These are phyloP conservation scores for Meyerozyma athensensis DNA, from an alignment of 1,139 yeast species.

Conservation along the genomic window DNA sequence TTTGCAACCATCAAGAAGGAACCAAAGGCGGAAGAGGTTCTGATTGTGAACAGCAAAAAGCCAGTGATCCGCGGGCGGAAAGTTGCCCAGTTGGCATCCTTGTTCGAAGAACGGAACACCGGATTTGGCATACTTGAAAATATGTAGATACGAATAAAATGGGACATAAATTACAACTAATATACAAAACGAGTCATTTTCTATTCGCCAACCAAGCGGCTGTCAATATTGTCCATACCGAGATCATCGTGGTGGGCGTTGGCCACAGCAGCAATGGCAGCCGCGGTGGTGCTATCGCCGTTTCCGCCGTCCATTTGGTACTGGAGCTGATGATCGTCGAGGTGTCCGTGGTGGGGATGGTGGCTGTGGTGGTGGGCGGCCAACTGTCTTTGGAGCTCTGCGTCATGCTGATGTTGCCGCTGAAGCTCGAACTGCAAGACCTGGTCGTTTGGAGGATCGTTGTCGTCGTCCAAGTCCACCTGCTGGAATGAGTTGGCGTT, in stretches of 20 bases:
- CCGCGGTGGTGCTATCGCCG: conserved; percentile 30
- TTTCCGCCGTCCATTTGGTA: conserved; percentile 16
- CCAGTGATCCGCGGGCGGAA: conserved; percentile 51
- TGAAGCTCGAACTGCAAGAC: conserved; percentile 22
- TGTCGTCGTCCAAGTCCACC: conserved; percentile 28
- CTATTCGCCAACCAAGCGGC: conserved; percentile 44
- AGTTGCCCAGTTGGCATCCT: conserved; percentile 50
- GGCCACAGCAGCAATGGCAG: conserved; percentile 43
- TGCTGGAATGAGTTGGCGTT: conserved; percentile 31
- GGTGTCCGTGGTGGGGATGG: conserved; percentile 10
- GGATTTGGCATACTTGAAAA: conserved; percentile 46
- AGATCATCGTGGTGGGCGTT: conserved; percentile 29
- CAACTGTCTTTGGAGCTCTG: conserved; percentile 34
- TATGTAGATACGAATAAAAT: conserved; percentile 16
- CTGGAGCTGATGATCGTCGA: conserved; percentile 13
- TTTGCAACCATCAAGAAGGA: conserved; percentile 12
- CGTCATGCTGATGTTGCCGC: conserved; percentile 22
- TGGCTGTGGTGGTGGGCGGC: conserved; percentile 28
- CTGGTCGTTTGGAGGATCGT: conserved; percentile 23
- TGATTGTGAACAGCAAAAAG: conserved; percentile 20
- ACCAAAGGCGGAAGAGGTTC: conserved; percentile 1
- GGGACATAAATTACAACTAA: conserved; percentile 4
- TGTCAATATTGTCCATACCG: conserved; percentile 46
- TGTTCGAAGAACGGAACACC: conserved; percentile 53
- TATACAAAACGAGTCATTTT: conserved; percentile 1